These are phyloP conservation scores for Eucalyptus victrix DNA, from an alignment of 345 rosid species.

Conservation along the genomic window DNA sequence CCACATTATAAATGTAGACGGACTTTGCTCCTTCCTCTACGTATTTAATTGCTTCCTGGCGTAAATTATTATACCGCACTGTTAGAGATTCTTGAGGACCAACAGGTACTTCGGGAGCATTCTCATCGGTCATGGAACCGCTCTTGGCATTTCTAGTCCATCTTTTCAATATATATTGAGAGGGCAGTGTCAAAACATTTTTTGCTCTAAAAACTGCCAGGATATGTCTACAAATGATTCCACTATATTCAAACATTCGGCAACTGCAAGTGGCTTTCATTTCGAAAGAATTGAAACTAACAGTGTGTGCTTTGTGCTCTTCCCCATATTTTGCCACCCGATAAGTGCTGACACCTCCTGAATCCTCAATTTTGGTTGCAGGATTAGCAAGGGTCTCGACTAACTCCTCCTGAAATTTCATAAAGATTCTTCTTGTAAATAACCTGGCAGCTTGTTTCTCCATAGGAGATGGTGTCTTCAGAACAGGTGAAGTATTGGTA, in stretches of 20 bases:
- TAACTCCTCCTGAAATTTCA: constrained; percentile 73
- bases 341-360: constrained; percentile 33
- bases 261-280: constrained; percentile 77
- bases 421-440: constrained; percentile 51
- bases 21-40: constrained; percentile 86
- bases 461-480: constrained; percentile 76
- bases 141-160: constrained; percentile 77
- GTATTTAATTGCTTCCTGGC: constrained; percentile 64
- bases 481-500: constrained; percentile 26
- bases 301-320: constrained; percentile 45
- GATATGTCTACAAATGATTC: constrained; percentile 67
- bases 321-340: constrained; percentile 67
- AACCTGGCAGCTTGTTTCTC: constrained; percentile 70
- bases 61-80: constrained; percentile 47
- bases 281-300: constrained; percentile 46
- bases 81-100: constrained; percentile 39
- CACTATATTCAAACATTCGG: constrained; percentile 73
- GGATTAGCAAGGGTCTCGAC: constrained; percentile 65
- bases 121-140: constrained; percentile 23
- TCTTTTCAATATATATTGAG: constrained; percentile 51
- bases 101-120: constrained; percentile 16
- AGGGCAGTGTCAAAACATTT: constrained; percentile 63
- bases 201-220: constrained; percentile 65
- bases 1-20: constrained; percentile 50
- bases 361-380: constrained; percentile 47